Percentiles rank a stretch among this genome's conserved stretches.
Evolutionary conservation across 2,329 filamentous ascomycete species (phyloP).

Genomic region (Escovopsis sp.): DNA sequence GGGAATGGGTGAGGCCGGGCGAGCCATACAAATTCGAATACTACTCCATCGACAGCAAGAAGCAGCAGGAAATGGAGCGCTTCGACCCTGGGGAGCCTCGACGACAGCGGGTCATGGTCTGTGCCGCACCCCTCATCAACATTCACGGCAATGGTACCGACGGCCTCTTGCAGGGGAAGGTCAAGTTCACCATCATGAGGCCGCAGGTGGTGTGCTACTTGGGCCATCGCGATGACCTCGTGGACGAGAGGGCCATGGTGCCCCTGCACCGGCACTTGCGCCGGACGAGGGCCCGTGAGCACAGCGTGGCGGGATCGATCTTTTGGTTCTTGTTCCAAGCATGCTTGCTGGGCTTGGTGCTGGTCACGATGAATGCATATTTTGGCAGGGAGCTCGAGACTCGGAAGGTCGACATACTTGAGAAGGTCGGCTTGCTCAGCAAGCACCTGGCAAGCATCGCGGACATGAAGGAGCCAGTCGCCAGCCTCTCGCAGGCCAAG

Average conservation of each 20-base stretch:
- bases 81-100: background rate
- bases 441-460: too few relatives aligned
- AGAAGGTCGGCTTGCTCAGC: too few relatives aligned
- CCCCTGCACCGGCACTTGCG: slow-evolving; percentile 11
- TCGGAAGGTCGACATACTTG: too few relatives aligned
- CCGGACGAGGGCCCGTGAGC: background rate
- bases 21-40: slow-evolving; percentile 11
- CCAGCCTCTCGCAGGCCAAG: too few relatives aligned
- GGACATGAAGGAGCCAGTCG: too few relatives aligned
- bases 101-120: slow-evolving; percentile 18
- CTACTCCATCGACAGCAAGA: slow-evolving; percentile 9
- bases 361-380: too few relatives aligned
- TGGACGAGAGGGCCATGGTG: slow-evolving; percentile 9
- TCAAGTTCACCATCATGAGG: slow-evolving; percentile 11
- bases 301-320: background rate
- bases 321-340: background rate
- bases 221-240: slow-evolving; percentile 10
- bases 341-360: too few relatives aligned
- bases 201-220: slow-evolving; percentile 17
- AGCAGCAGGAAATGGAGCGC: background rate
- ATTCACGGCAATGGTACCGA: slow-evolving; percentile 8
- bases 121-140: slow-evolving; percentile 13
- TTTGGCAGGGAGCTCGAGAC: too few relatives aligned
- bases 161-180: slow-evolving; percentile 6
- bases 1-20: slow-evolving; percentile 17